A percentile compares a stretch with the other conserved stretches of the same genome.
Conservation (phyloP, 2,329 filamentous ascomycete genomes). For the Sclerotinia spermophila region DNA sequence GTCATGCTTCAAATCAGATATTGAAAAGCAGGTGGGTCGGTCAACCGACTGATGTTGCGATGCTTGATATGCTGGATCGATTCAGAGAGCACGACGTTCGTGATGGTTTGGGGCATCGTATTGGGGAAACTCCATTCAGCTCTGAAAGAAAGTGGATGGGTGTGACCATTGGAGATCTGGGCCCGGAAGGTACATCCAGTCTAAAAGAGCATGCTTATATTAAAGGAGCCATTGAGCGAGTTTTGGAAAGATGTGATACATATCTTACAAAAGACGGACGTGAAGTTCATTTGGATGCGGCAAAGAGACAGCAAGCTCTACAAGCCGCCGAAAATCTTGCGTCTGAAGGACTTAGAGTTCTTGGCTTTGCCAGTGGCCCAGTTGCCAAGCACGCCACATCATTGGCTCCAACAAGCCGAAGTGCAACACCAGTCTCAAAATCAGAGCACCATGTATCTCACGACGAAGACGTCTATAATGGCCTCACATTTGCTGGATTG, state of each 20-base stretch:
- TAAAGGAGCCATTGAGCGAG: slow-evolving; percentile 88
- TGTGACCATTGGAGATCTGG: slow-evolving; percentile 65
- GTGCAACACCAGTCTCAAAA: slow-evolving; percentile 47
- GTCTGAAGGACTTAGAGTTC: slow-evolving; percentile 79
- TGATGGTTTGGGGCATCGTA: slow-evolving; percentile 75
- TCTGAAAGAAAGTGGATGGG: slow-evolving; percentile 99
- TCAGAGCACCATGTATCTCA: slow-evolving; percentile 35
- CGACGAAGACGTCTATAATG: slow-evolving; percentile 73
- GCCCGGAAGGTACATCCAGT: slow-evolving; percentile 34
- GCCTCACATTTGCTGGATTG: slow-evolving; percentile 83
- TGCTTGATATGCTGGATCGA: slow-evolving; percentile 85
- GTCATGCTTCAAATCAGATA: slow-evolving; percentile 54
- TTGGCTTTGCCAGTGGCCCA: slow-evolving; percentile 87
- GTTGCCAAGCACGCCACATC: slow-evolving; percentile 50
- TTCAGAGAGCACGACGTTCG: slow-evolving; percentile 91
- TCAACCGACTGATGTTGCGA: slow-evolving; percentile 95
- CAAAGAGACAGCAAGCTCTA: slow-evolving; percentile 68
- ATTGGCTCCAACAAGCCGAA: slow-evolving; percentile 40
- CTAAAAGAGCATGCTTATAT: slow-evolving; percentile 80
- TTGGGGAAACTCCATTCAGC: slow-evolving; percentile 88
- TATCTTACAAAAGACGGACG: slow-evolving; percentile 83
- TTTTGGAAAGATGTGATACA: slow-evolving; percentile 83
- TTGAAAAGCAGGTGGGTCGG: slow-evolving; percentile 88
- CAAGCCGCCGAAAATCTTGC: slow-evolving; percentile 85
- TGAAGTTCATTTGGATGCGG: slow-evolving; percentile 79